Conservation (phyloP, 768 basidiomycete genomes). For the Macrolepiota fuliginosa region DNA sequence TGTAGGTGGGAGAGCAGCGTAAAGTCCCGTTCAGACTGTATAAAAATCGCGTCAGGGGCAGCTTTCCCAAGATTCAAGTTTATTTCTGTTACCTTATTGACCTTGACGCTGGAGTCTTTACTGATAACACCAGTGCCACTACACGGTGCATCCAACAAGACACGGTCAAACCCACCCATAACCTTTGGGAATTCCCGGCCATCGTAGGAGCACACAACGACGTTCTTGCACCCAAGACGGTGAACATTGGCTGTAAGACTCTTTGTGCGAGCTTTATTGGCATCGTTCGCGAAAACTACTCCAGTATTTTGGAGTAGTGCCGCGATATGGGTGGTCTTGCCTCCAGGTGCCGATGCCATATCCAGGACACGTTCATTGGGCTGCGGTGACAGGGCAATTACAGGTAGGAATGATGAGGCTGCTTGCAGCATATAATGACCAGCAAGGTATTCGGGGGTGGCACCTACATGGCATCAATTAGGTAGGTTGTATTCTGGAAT, state of each 20-base stretch:
- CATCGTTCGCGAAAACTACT: conserved; percentile 96
- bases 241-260: conserved; percentile 96
- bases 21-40: conserved; percentile 92
- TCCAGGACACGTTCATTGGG: conserved; percentile 93
- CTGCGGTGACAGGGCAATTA: conserved; percentile 91
- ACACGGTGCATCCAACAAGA: conserved; percentile 95
- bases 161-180: conserved; percentile 98
- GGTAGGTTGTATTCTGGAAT: not conserved
- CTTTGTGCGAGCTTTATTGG: conserved; percentile 93
- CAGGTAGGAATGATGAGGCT: conserved; percentile 98
- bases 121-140: conserved; percentile 98
- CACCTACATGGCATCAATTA: conserved; percentile 27
- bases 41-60: conserved; percentile 10
- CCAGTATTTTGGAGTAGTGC: conserved; percentile 97
- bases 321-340: conserved; percentile 97
- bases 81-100: conserved; percentile 81
- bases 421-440: conserved; percentile 99
- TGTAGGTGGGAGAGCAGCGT: conserved; percentile 94
- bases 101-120: conserved; percentile 96
- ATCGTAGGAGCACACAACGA: conserved; percentile 95
- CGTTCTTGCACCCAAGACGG: conserved; percentile 96
- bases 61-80: not conserved
- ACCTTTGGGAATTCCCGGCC: conserved; percentile 98
- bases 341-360: conserved; percentile 98
- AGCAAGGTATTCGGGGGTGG: conserved; percentile 97